phyloP scores from a whole-genome alignment of 805 yeast species.

The Candida pseudoglaebosa region DNA sequence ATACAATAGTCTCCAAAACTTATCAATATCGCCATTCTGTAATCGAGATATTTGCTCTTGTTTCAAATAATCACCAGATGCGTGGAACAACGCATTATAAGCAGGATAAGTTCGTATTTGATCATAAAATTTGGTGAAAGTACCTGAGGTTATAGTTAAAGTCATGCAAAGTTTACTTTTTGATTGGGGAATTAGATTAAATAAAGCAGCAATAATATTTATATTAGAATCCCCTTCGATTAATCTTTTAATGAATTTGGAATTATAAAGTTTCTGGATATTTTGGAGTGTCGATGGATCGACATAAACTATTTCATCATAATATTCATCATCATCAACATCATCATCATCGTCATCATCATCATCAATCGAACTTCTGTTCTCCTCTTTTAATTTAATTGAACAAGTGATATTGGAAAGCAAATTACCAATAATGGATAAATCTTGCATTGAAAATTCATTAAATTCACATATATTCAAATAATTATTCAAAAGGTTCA shows the following conservation, averaged over 20 bases:
- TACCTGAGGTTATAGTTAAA: constrained; percentile 37
- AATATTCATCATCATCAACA: constrained; percentile 10
- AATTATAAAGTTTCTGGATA: constrained; percentile 17
- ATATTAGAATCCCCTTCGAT: constrained; percentile 14
- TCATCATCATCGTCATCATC: constrained; percentile 18
- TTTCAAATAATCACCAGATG: constrained; percentile 12
- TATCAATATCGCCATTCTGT: constrained; percentile 6
- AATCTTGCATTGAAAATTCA: constrained; percentile 16
- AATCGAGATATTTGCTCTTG: constrained; percentile 9
- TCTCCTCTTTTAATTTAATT: constrained; percentile 4
- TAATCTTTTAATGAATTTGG: constrained; percentile 18
- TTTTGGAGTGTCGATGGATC: constrained; percentile 3
- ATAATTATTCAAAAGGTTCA: constrained; percentile 15
- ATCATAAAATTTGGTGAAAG: constrained; percentile 28
- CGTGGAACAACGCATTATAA: constrained; percentile 11
- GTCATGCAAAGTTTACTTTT: constrained; percentile 39
- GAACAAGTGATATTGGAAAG: constrained; percentile 13
- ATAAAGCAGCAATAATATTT: constrained; percentile 23
- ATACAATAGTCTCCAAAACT: constrained; percentile 37
- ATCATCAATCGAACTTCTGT: constrained; percentile 14
- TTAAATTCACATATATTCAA: constrained; percentile 14
- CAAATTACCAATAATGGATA: constrained; percentile 15
- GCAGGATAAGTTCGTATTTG: constrained; percentile 18
- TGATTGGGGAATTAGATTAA: constrained; percentile 33
- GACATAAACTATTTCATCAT: constrained; percentile 12